Percentiles rank a stretch among this genome's conserved stretches.
Conservation (phyloP, 768 basidiomycete species). For the Lentinula lateritia region DNA sequence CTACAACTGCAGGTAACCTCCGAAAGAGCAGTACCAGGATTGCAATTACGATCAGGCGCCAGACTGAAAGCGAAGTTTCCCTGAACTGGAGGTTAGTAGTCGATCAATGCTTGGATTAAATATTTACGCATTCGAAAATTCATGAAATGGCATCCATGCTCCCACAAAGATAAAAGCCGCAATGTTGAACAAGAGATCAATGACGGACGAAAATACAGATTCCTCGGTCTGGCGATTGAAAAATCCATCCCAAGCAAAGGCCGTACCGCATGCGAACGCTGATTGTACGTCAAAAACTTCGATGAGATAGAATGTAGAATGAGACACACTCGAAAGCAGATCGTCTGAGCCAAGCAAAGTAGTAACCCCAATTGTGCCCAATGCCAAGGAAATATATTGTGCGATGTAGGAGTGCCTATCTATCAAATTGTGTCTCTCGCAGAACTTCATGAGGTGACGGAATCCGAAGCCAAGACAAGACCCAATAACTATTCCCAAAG, state of each 20-base stretch:
- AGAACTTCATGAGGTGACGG: conserved; percentile 90
- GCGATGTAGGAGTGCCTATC: conserved; percentile 94
- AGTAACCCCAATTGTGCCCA: conserved; percentile 80
- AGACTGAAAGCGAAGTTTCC: conserved; percentile 52
- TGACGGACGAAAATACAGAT: conserved; percentile 91
- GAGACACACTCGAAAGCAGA: conserved; percentile 58
- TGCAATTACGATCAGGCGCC: conserved; percentile 81
- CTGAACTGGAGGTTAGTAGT: background rate
- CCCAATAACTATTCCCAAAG: conserved; percentile 72
- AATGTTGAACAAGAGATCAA: conserved; percentile 93
- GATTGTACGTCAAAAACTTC: background rate
- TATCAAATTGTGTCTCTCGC: conserved; percentile 78
- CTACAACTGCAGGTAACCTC: conserved; percentile 79
- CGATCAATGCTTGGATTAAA: background rate
- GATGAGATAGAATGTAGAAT: background rate
- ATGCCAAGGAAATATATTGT: conserved; percentile 80
- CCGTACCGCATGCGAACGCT: conserved; percentile 88
- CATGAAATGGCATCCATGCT: conserved; percentile 92
- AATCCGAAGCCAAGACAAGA: conserved; percentile 70
- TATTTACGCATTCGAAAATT: conserved; percentile 54
- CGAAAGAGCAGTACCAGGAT: conserved; percentile 78
- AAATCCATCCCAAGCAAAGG: conserved; percentile 96
- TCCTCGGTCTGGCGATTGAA: conserved; percentile 94
- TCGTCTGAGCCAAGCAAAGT: conserved; percentile 89
- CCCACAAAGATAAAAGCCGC: conserved; percentile 95